phyloP scores from a whole-genome alignment of 2,329 filamentous ascomycete genomes.

The Helicocarpus griseus region DNA sequence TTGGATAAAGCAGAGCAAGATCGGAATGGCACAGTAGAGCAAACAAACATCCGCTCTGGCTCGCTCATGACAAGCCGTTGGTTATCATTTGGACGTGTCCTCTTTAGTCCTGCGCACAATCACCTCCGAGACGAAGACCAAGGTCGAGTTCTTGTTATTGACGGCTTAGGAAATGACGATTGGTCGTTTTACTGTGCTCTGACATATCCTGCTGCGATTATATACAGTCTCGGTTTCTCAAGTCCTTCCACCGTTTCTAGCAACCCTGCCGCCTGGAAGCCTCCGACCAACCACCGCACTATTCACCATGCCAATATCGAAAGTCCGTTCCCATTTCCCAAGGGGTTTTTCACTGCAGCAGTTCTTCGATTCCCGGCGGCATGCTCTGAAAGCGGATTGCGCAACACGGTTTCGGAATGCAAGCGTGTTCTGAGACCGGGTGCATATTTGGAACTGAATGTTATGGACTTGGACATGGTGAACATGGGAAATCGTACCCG shows the following conservation, averaged over 20 bases:
- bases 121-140: constrained; percentile 32
- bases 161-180: constrained; percentile 42
- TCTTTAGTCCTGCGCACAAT: constrained; percentile 41
- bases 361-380: constrained; percentile 39
- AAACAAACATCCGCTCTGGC: constrained; percentile 40
- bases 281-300: constrained; percentile 34
- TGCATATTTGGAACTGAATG: constrained; percentile 40
- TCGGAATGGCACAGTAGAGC: constrained; percentile 30
- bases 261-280: constrained; percentile 33
- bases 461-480: constrained; percentile 41
- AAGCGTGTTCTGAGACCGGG: constrained; percentile 40
- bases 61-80: constrained; percentile 43
- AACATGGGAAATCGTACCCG: constrained; percentile 41
- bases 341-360: constrained; percentile 36
- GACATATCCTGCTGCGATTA: constrained; percentile 36
- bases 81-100: constrained; percentile 41
- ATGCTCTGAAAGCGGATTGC: constrained; percentile 34
- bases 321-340: constrained; percentile 37
- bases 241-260: constrained; percentile 23
- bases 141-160: constrained; percentile 38
- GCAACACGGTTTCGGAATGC: constrained; percentile 39
- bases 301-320: constrained; percentile 33
- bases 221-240: constrained; percentile 35
- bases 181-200: constrained; percentile 44
- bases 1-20: constrained; percentile 34